These are phyloP conservation scores for Trichothecium sympodiale DNA, from an alignment of 2,329 filamentous ascomycete genomes.

Conservation along the genomic window DNA sequence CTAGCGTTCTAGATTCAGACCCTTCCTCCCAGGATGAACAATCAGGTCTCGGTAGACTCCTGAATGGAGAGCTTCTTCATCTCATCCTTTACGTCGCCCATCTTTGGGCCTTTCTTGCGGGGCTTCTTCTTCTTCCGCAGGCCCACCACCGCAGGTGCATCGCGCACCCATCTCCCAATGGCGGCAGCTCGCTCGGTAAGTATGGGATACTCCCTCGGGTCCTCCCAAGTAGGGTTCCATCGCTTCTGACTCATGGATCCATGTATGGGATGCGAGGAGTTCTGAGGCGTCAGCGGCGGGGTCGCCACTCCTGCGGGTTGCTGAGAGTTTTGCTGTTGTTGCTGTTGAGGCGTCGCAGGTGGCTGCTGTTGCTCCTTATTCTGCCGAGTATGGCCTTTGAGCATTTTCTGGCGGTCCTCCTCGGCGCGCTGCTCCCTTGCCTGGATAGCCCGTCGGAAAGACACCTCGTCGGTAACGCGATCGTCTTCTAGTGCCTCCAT, in stretches of 20 bases:
- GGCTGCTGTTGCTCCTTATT: neutral
- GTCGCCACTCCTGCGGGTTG: neutral
- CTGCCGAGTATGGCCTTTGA: neutral
- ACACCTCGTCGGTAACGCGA: constrained; percentile 54
- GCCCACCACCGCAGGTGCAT: constrained; percentile 36
- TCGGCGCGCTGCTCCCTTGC: constrained; percentile 48
- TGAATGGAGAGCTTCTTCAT: neutral
- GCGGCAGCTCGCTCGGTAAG: constrained; percentile 58
- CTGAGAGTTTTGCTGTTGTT: neutral
- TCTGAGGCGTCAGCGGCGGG: neutral
- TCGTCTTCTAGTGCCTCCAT: constrained; percentile 59
- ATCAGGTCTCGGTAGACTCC: neutral
- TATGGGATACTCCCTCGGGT: constrained; percentile 58
- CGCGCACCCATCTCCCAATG: constrained; percentile 58
- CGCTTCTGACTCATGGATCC: constrained; percentile 14
- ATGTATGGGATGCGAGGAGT: neutral
- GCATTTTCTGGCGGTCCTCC: constrained; percentile 30
- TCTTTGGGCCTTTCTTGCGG: constrained; percentile 11
- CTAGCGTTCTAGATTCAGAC: too few relatives aligned
- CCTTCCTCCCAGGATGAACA: neutral
- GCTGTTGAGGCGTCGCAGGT: neutral
- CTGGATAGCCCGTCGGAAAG: constrained; percentile 50
- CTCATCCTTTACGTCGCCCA: neutral
- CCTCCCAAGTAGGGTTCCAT: constrained; percentile 45
- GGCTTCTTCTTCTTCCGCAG: constrained; percentile 27